Evolutionary conservation across 345 rosid genomes (phyloP), one percentile per base, ranked within the genome.

Genomic region (Syzygium oleosum): DNA sequence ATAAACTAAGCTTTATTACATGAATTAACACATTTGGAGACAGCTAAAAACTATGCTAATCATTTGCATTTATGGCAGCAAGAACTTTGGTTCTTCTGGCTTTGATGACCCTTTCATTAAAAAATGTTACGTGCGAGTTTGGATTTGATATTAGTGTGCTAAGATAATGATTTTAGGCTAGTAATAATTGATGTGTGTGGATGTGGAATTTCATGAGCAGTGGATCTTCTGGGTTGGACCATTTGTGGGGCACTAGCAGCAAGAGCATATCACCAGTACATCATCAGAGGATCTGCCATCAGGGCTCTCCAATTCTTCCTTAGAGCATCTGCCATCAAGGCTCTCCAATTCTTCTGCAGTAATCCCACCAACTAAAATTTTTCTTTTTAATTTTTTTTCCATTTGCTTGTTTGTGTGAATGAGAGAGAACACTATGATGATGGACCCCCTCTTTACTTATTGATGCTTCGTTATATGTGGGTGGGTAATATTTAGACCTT

Each of bases 191-290:
- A 73, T 19, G 80, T 73, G 2, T 34, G 25, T 9, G n/a, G 25
- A 56, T 22, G 61, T 56, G 27, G 5, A 43, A 65, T 65, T 73
- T 34, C 46, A 19, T 34, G 80, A 34, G 43, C 93, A 93, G 96
- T 94, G 96, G 96, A 93, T 94, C 68, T 94, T 93, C 93, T 93
- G 96, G 96, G 95, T 93, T 29, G 95, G 96, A 53, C 96, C 95
- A 2, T 91, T 94, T 17, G 88, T 90, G 12, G 96, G 88, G 96
- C 95, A 55, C 86, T 95, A 23, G 96, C 95, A 25, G 96, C 96
- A 29, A 93, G 95, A 8, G 93, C 93, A 17, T 93, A 94, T 88
- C 93, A 93, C 88, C 95, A 93, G 86, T 93, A 91, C 90, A 89
- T 94, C 21, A 43, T 43, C 7, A 43, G 46, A 43, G 46, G 46